These are phyloP conservation scores for Vitis vinifera DNA, from an alignment of 164 flowering plant species.

Conservation along the genomic window ASM3070453v1 NC_081822.1:5759001-5759500, in stretches of 20 bases:
- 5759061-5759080: no score
- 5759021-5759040: no score
- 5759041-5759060: no score
- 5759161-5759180: background rate
- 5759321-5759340: background rate
- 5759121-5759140: no score
- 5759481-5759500: background rate
- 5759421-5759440: slow-evolving; percentile 94
- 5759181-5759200: background rate
- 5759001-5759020: no score
- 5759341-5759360: slow-evolving; percentile 67
- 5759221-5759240: background rate
- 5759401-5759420: slow-evolving; percentile 95
- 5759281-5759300: background rate
- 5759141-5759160: no score
- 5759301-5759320: background rate
- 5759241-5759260: background rate
- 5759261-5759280: background rate
- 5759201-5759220: background rate
- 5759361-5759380: slow-evolving; percentile 79
- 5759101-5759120: no score
- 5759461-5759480: slow-evolving; percentile 52
- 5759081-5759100: no score
- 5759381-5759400: slow-evolving; percentile 84
- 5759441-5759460: slow-evolving; percentile 98